phyloP scores from a whole-genome alignment of 306 rosid genomes.

The Urtica urens region DNA sequence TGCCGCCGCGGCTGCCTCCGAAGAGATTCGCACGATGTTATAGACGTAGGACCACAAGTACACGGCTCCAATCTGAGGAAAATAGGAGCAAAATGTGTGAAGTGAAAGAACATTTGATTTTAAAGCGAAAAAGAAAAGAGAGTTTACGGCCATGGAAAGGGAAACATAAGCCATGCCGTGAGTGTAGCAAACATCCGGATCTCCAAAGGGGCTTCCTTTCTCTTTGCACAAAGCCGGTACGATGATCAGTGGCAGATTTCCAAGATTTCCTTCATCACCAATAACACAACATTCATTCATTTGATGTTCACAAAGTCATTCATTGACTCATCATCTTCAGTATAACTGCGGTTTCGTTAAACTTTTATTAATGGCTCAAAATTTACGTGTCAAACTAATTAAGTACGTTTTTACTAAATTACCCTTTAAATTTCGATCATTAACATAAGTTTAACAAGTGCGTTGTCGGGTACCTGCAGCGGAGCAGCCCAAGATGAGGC shows the following conservation, averaged over 20 bases:
- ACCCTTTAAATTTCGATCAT: too few species aligned
- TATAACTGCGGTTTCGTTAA: too few species aligned
- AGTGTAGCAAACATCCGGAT: constrained; percentile 26
- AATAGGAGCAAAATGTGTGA: neutral
- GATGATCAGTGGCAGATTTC: constrained; percentile 39
- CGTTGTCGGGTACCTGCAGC: constrained; percentile 29
- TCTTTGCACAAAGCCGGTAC: constrained; percentile 52
- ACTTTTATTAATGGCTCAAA: too few species aligned
- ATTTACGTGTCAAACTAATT: too few species aligned
- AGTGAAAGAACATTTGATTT: neutral
- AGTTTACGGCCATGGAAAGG: constrained; percentile 48
- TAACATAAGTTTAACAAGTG: neutral
- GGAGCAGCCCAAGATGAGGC: constrained; percentile 47
- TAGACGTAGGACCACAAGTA: constrained; percentile 71
- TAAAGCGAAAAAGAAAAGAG: neutral
- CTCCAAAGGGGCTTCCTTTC: constrained; percentile 52
- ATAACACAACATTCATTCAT: too few species aligned
- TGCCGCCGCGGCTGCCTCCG: too few species aligned
- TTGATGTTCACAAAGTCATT: neutral
- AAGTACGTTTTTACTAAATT: too few species aligned
- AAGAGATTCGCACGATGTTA: constrained; percentile 60
- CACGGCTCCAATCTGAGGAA: constrained; percentile 53
- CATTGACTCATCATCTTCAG: too few species aligned
- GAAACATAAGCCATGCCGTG: constrained; percentile 46
- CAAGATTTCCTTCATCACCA: constrained; percentile 42